Percentiles rank a stretch among this genome's conserved stretches.
Evolutionary conservation across 495 filamentous ascomycete genomes (phyloP).

Genomic region (Friedmanniomyces simplex): DNA sequence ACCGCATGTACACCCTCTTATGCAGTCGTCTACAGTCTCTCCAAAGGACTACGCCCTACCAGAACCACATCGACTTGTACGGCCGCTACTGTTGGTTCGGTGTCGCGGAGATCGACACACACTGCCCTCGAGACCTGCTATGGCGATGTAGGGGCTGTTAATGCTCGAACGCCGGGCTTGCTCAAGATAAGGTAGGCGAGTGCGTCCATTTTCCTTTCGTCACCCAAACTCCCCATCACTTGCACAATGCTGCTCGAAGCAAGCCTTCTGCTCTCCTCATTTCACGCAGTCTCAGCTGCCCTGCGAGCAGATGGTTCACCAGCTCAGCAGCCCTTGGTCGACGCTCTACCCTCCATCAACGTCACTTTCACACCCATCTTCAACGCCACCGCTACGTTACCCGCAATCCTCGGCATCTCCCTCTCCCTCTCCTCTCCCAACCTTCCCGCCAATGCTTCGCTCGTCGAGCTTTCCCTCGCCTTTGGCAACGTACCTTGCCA

Average conservation of each 20-base stretch:
- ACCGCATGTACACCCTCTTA: too few species aligned
- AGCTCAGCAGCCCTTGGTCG: not conserved
- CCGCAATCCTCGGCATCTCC: not conserved
- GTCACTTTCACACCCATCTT: not conserved
- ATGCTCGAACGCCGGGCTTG: too few species aligned
- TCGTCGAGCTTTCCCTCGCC: not conserved
- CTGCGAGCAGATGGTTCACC: not conserved
- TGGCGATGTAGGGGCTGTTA: too few species aligned
- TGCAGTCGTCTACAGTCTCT: too few species aligned
- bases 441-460: not conserved
- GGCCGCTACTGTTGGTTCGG: too few species aligned
- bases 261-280: not conserved
- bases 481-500: conserved; percentile 1
- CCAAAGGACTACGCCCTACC: too few species aligned
- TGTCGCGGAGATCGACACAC: too few species aligned
- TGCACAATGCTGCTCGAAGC: not conserved
- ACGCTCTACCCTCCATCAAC: not conserved
- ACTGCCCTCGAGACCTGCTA: too few species aligned
- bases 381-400: not conserved
- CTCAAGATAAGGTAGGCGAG: too few species aligned
- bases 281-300: not conserved
- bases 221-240: too few species aligned
- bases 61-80: too few species aligned
- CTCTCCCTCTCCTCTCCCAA: not conserved
- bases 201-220: too few species aligned